These are phyloP conservation scores for Boletus holoroseus DNA, from an alignment of 1,284 basidiomycete genomes.

Conservation along the genomic window DNA sequence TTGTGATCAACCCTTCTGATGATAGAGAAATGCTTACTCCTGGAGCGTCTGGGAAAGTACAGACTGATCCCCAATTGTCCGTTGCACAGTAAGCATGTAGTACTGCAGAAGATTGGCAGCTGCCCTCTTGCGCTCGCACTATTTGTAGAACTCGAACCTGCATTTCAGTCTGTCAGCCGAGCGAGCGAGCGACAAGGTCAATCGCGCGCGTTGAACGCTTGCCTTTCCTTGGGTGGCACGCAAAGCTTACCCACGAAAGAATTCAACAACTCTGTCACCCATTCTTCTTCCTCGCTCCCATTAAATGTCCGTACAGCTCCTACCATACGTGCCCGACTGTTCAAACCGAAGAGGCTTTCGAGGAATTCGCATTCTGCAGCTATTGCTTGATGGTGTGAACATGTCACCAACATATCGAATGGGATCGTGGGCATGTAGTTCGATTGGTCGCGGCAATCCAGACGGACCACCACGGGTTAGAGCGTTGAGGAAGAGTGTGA, in stretches of 20 bases:
- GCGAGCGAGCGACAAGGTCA: not conserved
- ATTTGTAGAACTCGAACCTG: conserved; percentile 89
- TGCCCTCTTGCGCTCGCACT: conserved; percentile 86
- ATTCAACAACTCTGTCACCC: conserved; percentile 82
- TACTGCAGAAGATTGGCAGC: conserved; percentile 90
- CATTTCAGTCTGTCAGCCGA: not conserved
- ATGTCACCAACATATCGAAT: conserved; percentile 96
- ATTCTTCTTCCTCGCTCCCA: conserved; percentile 67
- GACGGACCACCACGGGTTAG: conserved; percentile 86
- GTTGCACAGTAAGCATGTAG: conserved; percentile 87
- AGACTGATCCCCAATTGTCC: conserved; percentile 83
- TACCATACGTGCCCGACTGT: conserved; percentile 55
- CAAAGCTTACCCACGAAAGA: conserved; percentile 79
- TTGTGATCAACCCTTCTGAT: not conserved
- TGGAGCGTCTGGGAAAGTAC: conserved; percentile 70
- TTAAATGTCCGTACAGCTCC: conserved; percentile 61
- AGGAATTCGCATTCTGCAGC: conserved; percentile 93
- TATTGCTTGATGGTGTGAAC: conserved; percentile 91
- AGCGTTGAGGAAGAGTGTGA: conserved; percentile 79
- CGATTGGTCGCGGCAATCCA: conserved; percentile 88
- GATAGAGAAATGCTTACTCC: conserved; percentile 53
- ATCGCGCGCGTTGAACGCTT: not conserved
- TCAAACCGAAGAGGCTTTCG: conserved; percentile 75
- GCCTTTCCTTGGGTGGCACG: conserved; percentile 72
- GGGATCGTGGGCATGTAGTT: conserved; percentile 95